phyloP scores from a whole-genome alignment of 495 filamentous ascomycete genomes.

The Lophium mytilinum region DNA sequence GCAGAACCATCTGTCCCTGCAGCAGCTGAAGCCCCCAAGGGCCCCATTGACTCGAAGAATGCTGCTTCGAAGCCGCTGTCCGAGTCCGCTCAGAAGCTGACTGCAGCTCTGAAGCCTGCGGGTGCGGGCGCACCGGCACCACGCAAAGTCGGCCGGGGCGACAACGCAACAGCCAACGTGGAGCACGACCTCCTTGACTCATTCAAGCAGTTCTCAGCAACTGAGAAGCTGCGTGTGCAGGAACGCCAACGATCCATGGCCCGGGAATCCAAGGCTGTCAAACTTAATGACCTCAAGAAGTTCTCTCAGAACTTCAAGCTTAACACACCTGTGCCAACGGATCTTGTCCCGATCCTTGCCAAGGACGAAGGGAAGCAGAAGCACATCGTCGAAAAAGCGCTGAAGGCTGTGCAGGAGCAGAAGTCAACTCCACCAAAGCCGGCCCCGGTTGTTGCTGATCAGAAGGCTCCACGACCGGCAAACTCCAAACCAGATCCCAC shows the following conservation, averaged over 20 bases:
- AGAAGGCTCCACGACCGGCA: conserved; percentile 20
- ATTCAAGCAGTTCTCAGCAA: conserved; percentile 75
- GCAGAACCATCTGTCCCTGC: conserved; percentile 2
- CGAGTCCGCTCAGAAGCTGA: conserved; percentile 32
- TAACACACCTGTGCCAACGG: conserved; percentile 78
- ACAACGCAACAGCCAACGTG: conserved; percentile 66
- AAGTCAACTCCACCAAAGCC: conserved; percentile 47
- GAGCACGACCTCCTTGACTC: conserved; percentile 68
- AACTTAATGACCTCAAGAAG: conserved; percentile 87
- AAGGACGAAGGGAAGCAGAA: conserved; percentile 91
- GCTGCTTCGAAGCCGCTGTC: conserved; percentile 23
- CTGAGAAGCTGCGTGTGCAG: conserved; percentile 62
- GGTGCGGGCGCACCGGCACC: conserved; percentile 6
- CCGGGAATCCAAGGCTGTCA: conserved; percentile 71
- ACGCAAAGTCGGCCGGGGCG: conserved; percentile 33
- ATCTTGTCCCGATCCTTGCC: conserved; percentile 88
- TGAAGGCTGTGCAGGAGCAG: conserved; percentile 35
- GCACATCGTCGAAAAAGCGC: conserved; percentile 78
- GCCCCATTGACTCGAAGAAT: conserved; percentile 12
- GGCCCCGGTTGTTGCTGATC: conserved; percentile 25
- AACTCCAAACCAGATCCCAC: conserved; percentile 14
- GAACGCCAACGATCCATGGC: conserved; percentile 63
- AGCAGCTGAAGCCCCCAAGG: conserved; percentile 20
- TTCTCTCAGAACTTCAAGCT: conserved; percentile 94
- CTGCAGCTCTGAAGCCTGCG: conserved; percentile 28